phyloP scores from a whole-genome alignment of 108 stramenopile genomes.

The Conticribra weissflogii region DNA sequence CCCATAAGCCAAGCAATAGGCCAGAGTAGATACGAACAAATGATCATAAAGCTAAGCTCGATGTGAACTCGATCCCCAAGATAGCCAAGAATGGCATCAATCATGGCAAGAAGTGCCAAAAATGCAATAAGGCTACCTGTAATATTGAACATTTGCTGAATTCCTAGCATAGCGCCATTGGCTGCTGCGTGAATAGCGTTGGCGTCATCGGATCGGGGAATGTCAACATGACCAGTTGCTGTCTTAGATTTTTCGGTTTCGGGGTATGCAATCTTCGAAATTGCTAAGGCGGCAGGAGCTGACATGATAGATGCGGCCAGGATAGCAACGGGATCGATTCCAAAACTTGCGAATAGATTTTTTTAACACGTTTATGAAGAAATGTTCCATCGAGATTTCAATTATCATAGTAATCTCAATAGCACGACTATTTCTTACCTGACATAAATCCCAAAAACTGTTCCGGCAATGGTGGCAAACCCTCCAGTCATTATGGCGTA shows the following conservation, averaged over 20 bases:
- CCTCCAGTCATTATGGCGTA: conserved; percentile 38
- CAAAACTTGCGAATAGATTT: conserved; percentile 26
- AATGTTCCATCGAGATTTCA: no score
- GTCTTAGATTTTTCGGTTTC: conserved; percentile 21
- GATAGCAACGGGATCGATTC: conserved; percentile 12
- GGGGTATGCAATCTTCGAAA: conserved; percentile 30
- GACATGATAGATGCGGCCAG: conserved; percentile 38
- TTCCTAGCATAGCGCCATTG: conserved; percentile 4
- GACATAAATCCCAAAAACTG: conserved; percentile 21
- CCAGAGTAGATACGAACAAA: conserved; percentile 12
- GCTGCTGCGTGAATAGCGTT: conserved; percentile 15
- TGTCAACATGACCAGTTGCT: conserved; percentile 14
- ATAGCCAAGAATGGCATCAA: conserved; percentile 15
- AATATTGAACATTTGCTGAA: conserved; percentile 9
- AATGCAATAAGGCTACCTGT: conserved; percentile 1
- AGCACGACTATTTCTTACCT: no score
- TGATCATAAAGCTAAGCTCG: conserved; percentile 15
- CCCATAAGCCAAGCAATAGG: conserved; percentile 31
- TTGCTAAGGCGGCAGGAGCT: conserved; percentile 32
- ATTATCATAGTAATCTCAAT: no score
- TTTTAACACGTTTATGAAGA: no score
- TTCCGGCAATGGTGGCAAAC: conserved; percentile 31
- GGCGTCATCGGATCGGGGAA: conserved; percentile 17
- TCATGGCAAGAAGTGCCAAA: conserved; percentile 14
- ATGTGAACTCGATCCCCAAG: conserved; percentile 16